Evolutionary conservation across 2,329 filamentous ascomycete species (phyloP).

Genomic region (Nectriaceae sp.): DNA sequence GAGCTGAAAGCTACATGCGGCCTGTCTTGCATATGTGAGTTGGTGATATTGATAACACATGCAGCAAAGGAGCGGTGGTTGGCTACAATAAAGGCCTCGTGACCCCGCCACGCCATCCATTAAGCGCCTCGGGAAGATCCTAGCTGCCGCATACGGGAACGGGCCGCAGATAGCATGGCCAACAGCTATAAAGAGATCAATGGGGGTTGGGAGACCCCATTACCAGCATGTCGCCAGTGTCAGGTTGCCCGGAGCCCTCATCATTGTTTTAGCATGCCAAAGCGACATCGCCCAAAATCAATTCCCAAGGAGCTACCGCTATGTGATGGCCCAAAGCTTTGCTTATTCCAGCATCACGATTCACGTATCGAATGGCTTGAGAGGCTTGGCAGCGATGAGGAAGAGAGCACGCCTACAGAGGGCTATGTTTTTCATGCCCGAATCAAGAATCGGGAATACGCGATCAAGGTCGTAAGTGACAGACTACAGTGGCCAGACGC

Average conservation of each 20-base stretch:
- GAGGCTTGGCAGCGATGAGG: slow-evolving; percentile 11
- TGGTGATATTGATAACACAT: slow-evolving; percentile 12
- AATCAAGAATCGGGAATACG: slow-evolving; percentile 16
- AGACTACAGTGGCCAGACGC: not conserved
- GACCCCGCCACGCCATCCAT: slow-evolving; percentile 3
- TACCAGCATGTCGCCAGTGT: not conserved
- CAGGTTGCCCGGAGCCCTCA: not conserved
- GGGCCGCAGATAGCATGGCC: not conserved
- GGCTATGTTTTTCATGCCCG: slow-evolving; percentile 20
- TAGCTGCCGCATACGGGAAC: not conserved
- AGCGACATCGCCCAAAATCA: not conserved
- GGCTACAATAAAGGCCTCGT: not conserved
- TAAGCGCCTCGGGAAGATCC: not conserved
- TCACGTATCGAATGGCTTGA: slow-evolving; percentile 21
- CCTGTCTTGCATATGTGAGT: slow-evolving; percentile 3
- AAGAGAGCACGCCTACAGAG: slow-evolving; percentile 6
- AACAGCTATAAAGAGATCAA: slow-evolving; percentile 4
- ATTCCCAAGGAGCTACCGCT: slow-evolving; percentile 11
- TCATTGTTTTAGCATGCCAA: slow-evolving; percentile 3
- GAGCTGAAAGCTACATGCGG: not conserved
- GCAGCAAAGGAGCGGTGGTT: slow-evolving; percentile 2
- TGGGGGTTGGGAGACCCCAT: not conserved
- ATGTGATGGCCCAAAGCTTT: slow-evolving; percentile 19
- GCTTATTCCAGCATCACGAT: slow-evolving; percentile 14
- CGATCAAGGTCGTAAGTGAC: slow-evolving; percentile 20